Evolutionary conservation across 345 rosid genomes (phyloP).

Genomic region (Noccaea bulbosa): DNA sequence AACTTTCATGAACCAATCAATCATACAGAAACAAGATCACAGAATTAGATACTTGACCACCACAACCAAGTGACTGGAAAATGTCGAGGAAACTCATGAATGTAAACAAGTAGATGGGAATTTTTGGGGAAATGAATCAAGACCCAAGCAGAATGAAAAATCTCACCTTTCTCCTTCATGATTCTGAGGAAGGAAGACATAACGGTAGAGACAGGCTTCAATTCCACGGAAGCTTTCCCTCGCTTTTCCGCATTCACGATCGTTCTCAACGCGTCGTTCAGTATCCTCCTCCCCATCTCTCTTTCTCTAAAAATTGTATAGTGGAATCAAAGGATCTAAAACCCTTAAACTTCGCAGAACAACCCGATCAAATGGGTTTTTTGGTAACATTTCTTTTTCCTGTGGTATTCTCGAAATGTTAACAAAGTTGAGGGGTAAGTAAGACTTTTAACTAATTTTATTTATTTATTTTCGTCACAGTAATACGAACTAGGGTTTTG

Average conservation of each 20-base stretch:
- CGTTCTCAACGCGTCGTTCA: constrained; percentile 83
- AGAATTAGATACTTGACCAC: not conserved
- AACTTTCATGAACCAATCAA: not conserved
- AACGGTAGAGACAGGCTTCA: constrained; percentile 81
- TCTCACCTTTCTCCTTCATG: constrained; percentile 79
- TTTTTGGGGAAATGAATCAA: not conserved
- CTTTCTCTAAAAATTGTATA: not conserved
- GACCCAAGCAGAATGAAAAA: constrained; percentile 15
- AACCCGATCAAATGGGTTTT: constrained; percentile 8
- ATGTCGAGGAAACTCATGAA: not conserved
- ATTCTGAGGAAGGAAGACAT: constrained; percentile 86
- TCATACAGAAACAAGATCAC: constrained; percentile 6
- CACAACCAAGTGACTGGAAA: not conserved
- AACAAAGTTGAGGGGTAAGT: not conserved
- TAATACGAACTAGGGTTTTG: constrained; percentile 35
- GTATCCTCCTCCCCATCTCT: constrained; percentile 85
- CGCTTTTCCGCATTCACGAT: constrained; percentile 92
- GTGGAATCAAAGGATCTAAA: constrained; percentile 20
- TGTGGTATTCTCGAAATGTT: constrained; percentile 8
- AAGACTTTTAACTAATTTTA: not conserved
- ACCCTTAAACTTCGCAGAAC: constrained; percentile 9
- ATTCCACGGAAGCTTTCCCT: constrained; percentile 72
- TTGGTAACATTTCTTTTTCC: not conserved
- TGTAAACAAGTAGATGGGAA: constrained; percentile 3
- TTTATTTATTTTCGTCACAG: not conserved